Conservation (phyloP, 106 monocot species). For the Dendrobium chrysotoxum region DNA sequence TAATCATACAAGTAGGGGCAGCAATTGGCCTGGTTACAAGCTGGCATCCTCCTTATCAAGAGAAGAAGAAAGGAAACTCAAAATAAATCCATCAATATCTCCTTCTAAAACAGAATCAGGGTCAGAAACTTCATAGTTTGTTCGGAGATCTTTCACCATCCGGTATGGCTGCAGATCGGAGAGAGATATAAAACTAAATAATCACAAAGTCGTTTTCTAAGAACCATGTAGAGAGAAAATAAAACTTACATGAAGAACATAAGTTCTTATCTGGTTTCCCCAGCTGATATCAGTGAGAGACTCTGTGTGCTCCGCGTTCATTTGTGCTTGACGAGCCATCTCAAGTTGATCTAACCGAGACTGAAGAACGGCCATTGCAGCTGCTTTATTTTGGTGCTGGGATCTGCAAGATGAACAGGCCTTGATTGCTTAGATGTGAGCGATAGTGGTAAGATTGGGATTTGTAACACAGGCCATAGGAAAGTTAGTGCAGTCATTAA, state of each 20-base stretch:
- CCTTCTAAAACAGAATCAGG: slow-evolving; percentile 92
- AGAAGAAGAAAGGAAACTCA: slow-evolving; percentile 67
- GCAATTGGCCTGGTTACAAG: neutral
- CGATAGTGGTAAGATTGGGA: neutral
- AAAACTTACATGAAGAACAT: slow-evolving; percentile 71
- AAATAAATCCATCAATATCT: slow-evolving; percentile 83
- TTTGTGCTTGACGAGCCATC: slow-evolving; percentile 79
- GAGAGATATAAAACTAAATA: neutral
- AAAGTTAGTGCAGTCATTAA: neutral
- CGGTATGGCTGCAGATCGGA: slow-evolving; percentile 59
- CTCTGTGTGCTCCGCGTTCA: slow-evolving; percentile 88
- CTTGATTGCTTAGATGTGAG: neutral
- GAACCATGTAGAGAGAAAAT: neutral
- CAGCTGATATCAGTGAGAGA: slow-evolving; percentile 91
- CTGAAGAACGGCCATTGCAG: slow-evolving; percentile 93
- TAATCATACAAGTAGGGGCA: neutral
- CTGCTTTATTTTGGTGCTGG: slow-evolving; percentile 86
- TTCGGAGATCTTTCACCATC: slow-evolving; percentile 96
- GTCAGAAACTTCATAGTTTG: slow-evolving; percentile 91
- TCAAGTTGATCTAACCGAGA: slow-evolving; percentile 91
- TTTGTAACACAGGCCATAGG: neutral
- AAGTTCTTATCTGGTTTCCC: slow-evolving; percentile 91
- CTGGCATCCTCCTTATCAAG: slow-evolving; percentile 48
- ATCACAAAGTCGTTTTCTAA: neutral
- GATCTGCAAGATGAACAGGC: slow-evolving; percentile 41